Evolutionary conservation across 2,329 filamentous ascomycete genomes (phyloP).

Genomic region (Graphiopsis chlorocephala): DNA sequence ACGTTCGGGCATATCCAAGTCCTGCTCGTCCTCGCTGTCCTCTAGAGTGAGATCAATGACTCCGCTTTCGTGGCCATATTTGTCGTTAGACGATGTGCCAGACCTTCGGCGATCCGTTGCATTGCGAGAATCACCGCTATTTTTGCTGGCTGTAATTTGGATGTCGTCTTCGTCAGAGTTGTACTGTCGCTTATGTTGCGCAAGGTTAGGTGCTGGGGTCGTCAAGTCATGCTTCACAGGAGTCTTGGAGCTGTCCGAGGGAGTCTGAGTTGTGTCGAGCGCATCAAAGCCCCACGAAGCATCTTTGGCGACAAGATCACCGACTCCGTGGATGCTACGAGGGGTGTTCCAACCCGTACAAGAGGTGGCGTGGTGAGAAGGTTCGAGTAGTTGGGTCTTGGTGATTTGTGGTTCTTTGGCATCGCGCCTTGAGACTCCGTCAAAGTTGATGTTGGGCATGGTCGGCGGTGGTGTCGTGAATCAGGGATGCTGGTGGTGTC

Average conservation of each 20-base stretch:
- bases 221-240: background rate
- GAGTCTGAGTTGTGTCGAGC: background rate
- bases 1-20: background rate
- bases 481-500: background rate
- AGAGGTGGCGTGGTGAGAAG: background rate
- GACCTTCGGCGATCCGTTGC: background rate
- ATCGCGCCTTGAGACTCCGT: background rate
- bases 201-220: background rate
- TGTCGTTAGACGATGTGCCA: background rate
- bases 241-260: background rate
- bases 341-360: background rate
- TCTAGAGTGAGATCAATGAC: conserved; percentile 6
- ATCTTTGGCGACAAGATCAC: background rate
- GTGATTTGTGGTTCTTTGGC: conserved; percentile 4
- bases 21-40: background rate
- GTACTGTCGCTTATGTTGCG: background rate
- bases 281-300: background rate
- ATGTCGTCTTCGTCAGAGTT: background rate
- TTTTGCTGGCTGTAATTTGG: background rate
- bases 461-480: background rate
- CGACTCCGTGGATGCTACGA: background rate
- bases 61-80: background rate
- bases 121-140: too few relatives aligned
- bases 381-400: background rate
- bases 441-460: conserved; percentile 1